A percentile compares a stretch with the other conserved stretches of the same genome.
Conservation (phyloP, 2,329 filamentous ascomycete species). For the Pseudogymnoascus sp. region DNA sequence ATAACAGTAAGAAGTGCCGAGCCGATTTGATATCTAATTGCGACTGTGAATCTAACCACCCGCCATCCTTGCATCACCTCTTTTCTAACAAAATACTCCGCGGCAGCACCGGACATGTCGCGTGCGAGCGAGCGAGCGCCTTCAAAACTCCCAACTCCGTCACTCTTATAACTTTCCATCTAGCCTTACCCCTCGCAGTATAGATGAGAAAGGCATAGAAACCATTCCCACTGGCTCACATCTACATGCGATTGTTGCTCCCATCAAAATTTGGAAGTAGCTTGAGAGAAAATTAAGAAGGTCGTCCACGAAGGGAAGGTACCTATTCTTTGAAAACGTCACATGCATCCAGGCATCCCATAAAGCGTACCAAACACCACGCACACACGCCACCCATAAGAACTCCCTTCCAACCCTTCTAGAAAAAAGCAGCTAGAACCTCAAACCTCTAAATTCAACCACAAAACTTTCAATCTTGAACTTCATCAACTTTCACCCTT, state of each 20-base stretch:
- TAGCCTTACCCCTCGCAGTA: neutral
- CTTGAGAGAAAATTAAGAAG: neutral
- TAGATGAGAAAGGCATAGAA: neutral
- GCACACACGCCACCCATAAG: neutral
- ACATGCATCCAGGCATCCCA: constrained; percentile 7
- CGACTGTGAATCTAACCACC: neutral
- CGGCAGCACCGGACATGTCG: neutral
- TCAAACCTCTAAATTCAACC: too few species aligned
- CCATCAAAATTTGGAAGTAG: neutral
- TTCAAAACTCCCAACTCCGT: neutral
- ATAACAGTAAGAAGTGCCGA: too few species aligned
- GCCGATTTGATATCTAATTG: too few species aligned
- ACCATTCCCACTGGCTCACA: neutral
- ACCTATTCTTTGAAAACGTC: neutral
- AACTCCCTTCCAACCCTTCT: too few species aligned
- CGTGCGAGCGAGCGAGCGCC: too few species aligned
- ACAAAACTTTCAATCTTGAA: too few species aligned
- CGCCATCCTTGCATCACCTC: neutral
- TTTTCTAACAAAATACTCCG: neutral
- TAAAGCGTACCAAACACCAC: neutral
- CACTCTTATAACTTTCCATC: neutral
- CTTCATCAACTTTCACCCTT: too few species aligned
- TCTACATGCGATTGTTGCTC: neutral
- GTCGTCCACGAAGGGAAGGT: constrained; percentile 2
- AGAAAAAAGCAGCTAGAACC: too few species aligned